Evolutionary conservation across 495 filamentous ascomycete genomes (phyloP), one percentile per base, ranked within the genome.

Genomic region (Eremomyces bilateralis): DNA sequence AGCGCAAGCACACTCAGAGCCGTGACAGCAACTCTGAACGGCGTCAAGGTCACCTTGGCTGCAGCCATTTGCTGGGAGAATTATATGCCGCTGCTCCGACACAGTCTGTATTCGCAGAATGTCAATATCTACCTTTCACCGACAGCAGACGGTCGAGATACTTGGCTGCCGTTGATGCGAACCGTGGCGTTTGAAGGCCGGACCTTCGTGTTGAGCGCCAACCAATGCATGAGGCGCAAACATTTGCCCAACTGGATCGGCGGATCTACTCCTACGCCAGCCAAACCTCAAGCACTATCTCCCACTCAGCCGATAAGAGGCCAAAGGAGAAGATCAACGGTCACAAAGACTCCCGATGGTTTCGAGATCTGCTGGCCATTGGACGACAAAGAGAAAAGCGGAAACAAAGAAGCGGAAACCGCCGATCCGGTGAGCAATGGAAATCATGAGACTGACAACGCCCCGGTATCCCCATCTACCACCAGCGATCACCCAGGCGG

Each of bases 61-160:
- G 71, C 80, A 0, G 85, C 84, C 1, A 90, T 95, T 28, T 95
- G 85, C 59, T 95, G 85, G 85, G 85, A 95, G 54, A 94, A 81
- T 43, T 91, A 80, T 49, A 95, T 95, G 85, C 85, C 85, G 0
- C 57, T 94, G 15, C 63, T 95, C 1, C 60, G 77, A 5, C 64
- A 80, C 34, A 67, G 71, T 15, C 62, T 95, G 13, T 95, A 95
- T 46, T 64, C 69, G 1, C 85, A 94, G 53, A 90, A 92, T 48
- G 76, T 93, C 37, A 91, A 85, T 48, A 59, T 95, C 15, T 95
- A 90, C 46, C 70, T 94, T 12, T 83, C 85, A 0, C 85, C 85
- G 0, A 94, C 84, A 1, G 85, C 85, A 5, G 85, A 95, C 53
- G 67, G 61, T 15, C 65, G 84, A 25, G 76, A 85, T 45, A 73